phyloP scores from a whole-genome alignment of 2,329 filamentous ascomycete genomes.

The Hirsutella thompsonii region DNA sequence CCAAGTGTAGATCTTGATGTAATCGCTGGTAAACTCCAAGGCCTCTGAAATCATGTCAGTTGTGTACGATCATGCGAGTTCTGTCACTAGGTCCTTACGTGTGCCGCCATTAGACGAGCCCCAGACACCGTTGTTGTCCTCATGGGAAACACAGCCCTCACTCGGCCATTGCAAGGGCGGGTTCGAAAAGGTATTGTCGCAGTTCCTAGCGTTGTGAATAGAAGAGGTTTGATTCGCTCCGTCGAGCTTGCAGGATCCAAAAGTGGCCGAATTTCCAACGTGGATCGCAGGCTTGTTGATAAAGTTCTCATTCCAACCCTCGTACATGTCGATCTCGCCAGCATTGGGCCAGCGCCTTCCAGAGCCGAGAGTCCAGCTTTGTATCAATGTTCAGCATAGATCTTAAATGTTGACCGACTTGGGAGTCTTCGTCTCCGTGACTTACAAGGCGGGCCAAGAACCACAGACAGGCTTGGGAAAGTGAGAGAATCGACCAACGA shows the following conservation, averaged over 20 bases:
- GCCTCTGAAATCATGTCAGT: conserved; percentile 13
- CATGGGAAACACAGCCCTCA: conserved; percentile 2
- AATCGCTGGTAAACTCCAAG: conserved; percentile 21
- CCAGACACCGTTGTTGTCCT: conserved; percentile 1
- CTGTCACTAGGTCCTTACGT: conserved; percentile 1
- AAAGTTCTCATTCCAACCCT: conserved; percentile 45
- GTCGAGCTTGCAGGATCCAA: background rate
- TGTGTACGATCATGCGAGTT: background rate
- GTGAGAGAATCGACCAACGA: conserved; percentile 57
- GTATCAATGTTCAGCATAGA: background rate
- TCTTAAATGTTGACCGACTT: no score
- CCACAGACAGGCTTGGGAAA: conserved; percentile 55
- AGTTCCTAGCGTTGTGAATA: background rate
- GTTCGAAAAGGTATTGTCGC: conserved; percentile 1
- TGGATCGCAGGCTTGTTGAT: conserved; percentile 44
- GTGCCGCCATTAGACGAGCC: background rate
- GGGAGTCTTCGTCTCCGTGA: background rate
- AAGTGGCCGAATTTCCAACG: background rate
- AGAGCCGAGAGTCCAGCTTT: conserved; percentile 35
- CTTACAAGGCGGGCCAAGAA: conserved; percentile 57
- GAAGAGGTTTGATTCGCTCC: background rate
- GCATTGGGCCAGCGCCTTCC: conserved; percentile 38
- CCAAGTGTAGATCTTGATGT: conserved; percentile 25
- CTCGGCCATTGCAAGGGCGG: background rate
- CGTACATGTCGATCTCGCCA: conserved; percentile 57